Base-by-base conservation (phyloP, 2,329 filamentous ascomycete genomes). In the Chlorencoelia australis region DNA sequence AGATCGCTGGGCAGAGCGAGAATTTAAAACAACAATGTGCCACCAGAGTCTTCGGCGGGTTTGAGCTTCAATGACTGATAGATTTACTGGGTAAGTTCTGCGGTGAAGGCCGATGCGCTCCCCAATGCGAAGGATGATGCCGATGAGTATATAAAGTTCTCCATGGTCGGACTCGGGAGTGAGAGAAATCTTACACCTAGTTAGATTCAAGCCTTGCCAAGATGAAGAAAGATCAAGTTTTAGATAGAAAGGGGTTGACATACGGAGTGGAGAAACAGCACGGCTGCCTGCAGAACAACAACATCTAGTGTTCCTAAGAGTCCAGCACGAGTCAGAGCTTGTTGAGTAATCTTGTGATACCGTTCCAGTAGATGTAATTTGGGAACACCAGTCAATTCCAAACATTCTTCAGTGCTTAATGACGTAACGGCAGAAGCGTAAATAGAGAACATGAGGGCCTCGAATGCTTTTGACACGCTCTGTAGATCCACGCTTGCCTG, bases 1-100 rank as follows among this genome's bases (percentile, higher is more conserved):
- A 24, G 21, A 7, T 7, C 7, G 21, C 11, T 24, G 21, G 7
- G 21, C 7, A 24, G 7, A 7, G 7, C 21, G 21, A 7, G 7
- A 7, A 11, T 79, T 74, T 2, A 77, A 60, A 8, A 73, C 63
- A 21, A 75, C 54, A 13, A 79, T 63, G 42, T 75, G 69, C 74
- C 74, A 78, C 76, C 77, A 82, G 13, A 80, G 62, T 4, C 77
- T 64, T 28, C 77, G 63, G n/a, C 76, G 67, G 65, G 81, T 80
- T 51, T 82, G 75, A 2, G 71, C 71, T 47, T 81, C 75, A 46
- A 79, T 79, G 0, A 75, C 71, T 0, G 68, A 63, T 2, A 80
- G 60, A 2, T 67, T 68, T 4, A 75, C 60, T 13, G 59, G 54
- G 41, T 69, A 68, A 22, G 75, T 77, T 41, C 82, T 75, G 9